Evolutionary conservation across 306 rosid genomes (phyloP).

Genomic region (Malus sylvestris): DNA sequence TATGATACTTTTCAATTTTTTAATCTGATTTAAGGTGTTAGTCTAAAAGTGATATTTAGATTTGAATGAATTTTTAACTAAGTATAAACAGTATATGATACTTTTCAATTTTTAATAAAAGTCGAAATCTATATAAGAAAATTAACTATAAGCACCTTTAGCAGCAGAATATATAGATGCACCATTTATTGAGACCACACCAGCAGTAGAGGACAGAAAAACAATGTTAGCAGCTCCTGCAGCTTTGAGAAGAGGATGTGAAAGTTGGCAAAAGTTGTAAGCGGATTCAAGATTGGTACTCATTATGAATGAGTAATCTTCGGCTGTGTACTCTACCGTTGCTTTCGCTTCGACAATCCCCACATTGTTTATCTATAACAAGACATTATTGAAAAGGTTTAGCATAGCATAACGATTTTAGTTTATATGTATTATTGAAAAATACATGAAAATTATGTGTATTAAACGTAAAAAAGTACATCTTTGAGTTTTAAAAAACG

Average conservation of each 20-base stretch:
- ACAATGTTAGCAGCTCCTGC: slow-evolving; percentile 33
- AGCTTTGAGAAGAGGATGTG: slow-evolving; percentile 43
- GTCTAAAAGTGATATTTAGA: no score
- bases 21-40: no score
- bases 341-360: slow-evolving; percentile 54
- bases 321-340: slow-evolving; percentile 39
- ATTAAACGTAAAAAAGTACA: no score
- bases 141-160: slow-evolving; percentile 22
- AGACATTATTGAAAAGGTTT: no score
- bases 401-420: no score
- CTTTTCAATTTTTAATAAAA: slow-evolving; percentile 18
- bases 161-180: slow-evolving; percentile 21
- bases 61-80: no score
- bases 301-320: slow-evolving; percentile 25
- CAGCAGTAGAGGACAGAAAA: slow-evolving; percentile 28
- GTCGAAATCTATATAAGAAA: not conserved
- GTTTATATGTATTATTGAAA: no score
- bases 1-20: slow-evolving; percentile 17
- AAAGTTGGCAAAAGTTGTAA: slow-evolving; percentile 39
- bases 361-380: slow-evolving; percentile 34
- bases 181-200: slow-evolving; percentile 1
- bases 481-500: no score
- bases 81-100: no score
- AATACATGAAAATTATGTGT: no score
- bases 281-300: slow-evolving; percentile 32